Evolutionary conservation across 2,329 filamentous ascomycete genomes (phyloP).

Genomic region (Cercospora beticola): DNA sequence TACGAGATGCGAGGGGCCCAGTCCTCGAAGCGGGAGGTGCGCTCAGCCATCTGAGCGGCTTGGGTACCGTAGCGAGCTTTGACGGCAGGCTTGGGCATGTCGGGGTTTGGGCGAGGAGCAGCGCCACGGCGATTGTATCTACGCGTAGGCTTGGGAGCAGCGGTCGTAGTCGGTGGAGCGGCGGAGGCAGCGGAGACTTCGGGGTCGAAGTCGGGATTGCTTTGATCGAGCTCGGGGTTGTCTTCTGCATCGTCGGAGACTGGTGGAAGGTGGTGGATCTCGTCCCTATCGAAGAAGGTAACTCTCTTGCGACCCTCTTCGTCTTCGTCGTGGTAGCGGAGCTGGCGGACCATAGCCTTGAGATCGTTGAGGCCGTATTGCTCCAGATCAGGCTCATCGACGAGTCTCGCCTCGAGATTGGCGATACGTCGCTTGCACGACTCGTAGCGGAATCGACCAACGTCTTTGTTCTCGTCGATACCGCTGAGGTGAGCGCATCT

Average conservation of each 20-base stretch:
- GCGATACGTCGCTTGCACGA: not conserved
- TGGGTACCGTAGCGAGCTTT: not conserved
- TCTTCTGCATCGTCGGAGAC: not conserved
- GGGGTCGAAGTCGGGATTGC: not conserved
- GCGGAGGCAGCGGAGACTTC: not conserved
- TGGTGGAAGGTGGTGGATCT: not conserved
- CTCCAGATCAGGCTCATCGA: not conserved
- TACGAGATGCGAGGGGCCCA: not conserved
- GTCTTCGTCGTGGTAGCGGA: not conserved
- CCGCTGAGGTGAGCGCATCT: not conserved
- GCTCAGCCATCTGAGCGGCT: not conserved
- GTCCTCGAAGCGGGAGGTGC: not conserved
- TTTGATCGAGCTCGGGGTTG: not conserved
- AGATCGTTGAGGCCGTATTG: not conserved
- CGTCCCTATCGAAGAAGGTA: not conserved
- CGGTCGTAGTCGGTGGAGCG: not conserved
- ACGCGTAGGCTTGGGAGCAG: not conserved
- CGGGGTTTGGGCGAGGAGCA: not conserved
- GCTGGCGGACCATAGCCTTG: not conserved
- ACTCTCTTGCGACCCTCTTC: not conserved
- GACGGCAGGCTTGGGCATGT: not conserved
- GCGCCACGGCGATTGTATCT: not conserved
- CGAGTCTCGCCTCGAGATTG: not conserved
- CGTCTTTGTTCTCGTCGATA: not conserved
- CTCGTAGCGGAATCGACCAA: not conserved